Evolutionary conservation across 495 filamentous ascomycete species (phyloP), one percentile per base, ranked within the genome.

Genomic region (Pseudotulostoma volvatum): DNA sequence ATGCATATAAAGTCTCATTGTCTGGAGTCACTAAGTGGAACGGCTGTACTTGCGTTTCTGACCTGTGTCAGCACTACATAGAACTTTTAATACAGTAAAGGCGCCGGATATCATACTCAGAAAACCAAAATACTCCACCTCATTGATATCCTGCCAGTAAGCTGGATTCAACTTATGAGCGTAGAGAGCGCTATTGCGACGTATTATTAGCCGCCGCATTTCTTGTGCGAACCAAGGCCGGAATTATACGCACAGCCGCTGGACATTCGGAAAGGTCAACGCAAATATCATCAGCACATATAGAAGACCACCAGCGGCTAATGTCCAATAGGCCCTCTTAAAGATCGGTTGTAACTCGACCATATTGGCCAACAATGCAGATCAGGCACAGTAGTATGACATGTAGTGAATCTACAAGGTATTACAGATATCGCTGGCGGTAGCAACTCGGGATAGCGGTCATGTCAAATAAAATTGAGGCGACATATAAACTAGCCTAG

Each of bases 51-150:
- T 79, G 74, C 32, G 71, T 74, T 45, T 67, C 67, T 71, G 36
- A 19, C 34, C 9, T 3, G 19, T 7, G 36, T 2, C 2, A 31
- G 18, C n/a, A n/a, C n/a, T n/a, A n/a, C n/a, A n/a, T 9, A 39
- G 23, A 16, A 2, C n/a, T 4, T 0, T 35, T 4, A 25, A 33
- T 16, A n/a, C n/a, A n/a, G n/a, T n/a, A n/a, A n/a, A n/a, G n/a
- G n/a, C n/a, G n/a, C n/a, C n/a, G n/a, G n/a, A n/a, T n/a, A n/a
- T n/a, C 74, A 44, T 54, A 87, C 82, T 83, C 32, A 81, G 64
- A 51, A 90, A 93, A 0, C 85, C 85, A 63, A 84, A 92, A 28
- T 72, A 60, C 47, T 90, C 79, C 0, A 82, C 77, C 19, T 71
- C 59, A 43, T 84, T 75, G 25, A 81, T 40, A 51, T 90, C 67